These are phyloP conservation scores for Phytophthora palmivora DNA, from an alignment of 352 stramenopile genomes.

Conservation along the genomic window DNA sequence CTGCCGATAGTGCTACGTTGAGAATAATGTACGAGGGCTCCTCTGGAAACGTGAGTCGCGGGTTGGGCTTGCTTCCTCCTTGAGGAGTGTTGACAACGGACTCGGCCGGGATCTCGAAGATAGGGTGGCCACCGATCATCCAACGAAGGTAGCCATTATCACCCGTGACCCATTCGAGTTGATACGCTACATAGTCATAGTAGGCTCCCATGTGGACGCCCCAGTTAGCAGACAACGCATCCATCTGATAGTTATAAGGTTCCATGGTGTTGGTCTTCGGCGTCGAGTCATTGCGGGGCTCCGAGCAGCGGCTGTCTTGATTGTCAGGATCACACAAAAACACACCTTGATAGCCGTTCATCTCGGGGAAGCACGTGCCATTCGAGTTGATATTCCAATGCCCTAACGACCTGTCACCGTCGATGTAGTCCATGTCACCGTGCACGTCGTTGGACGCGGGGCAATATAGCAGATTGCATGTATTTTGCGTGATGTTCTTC, in stretches of 20 bases:
- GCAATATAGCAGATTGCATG: slow-evolving; percentile 52
- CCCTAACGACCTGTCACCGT: slow-evolving; percentile 42
- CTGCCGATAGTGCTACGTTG: slow-evolving; percentile 92
- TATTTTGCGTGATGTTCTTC: slow-evolving; percentile 55
- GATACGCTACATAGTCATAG: slow-evolving; percentile 65
- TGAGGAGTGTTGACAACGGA: slow-evolving; percentile 56
- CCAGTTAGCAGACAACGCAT: slow-evolving; percentile 78
- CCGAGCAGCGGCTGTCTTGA: slow-evolving; percentile 52
- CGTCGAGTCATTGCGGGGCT: slow-evolving; percentile 54
- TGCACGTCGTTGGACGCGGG: slow-evolving; percentile 61
- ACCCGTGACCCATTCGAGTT: slow-evolving; percentile 77
- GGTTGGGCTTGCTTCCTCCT: slow-evolving; percentile 53
- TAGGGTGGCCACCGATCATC: slow-evolving; percentile 64
- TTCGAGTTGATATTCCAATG: slow-evolving; percentile 77
- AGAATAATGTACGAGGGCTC: slow-evolving; percentile 95
- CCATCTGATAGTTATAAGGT: slow-evolving; percentile 77
- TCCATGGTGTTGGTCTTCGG: slow-evolving; percentile 66
- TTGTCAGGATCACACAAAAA: slow-evolving; percentile 74
- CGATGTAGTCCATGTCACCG: slow-evolving; percentile 60
- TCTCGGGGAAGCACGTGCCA: slow-evolving; percentile 63
- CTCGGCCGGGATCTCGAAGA: slow-evolving; percentile 78
- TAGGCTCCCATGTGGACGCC: slow-evolving; percentile 69
- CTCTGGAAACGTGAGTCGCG: slow-evolving; percentile 64
- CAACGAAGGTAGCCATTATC: slow-evolving; percentile 72
- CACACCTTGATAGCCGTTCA: slow-evolving; percentile 73